A percentile compares a stretch with the other conserved stretches of the same genome.
Conservation (phyloP, 2,329 filamentous ascomycete species). For the Rhexocercosporidium sp. region DNA sequence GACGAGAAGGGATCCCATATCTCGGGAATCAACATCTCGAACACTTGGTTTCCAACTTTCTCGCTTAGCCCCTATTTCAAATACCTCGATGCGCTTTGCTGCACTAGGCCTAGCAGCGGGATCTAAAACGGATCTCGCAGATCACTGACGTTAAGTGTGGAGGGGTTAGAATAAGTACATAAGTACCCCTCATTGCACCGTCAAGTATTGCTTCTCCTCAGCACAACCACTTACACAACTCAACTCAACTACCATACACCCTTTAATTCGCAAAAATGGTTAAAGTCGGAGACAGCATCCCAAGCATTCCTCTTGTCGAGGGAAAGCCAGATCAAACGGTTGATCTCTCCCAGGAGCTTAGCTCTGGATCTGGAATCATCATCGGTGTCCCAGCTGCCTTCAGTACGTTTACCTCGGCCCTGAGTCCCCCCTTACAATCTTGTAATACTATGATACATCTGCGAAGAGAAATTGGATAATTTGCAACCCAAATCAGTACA, state of each 20-base stretch:
- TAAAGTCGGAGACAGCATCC: conserved; percentile 79
- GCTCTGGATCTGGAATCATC: conserved; percentile 75
- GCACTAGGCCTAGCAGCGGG: conserved; percentile 3
- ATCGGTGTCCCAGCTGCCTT: conserved; percentile 86
- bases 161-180: conserved; percentile 3
- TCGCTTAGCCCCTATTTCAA: conserved; percentile 13
- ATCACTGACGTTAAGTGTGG: conserved; percentile 9
- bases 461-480: background rate
- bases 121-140: conserved; percentile 7
- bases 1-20: background rate
- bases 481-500: background rate
- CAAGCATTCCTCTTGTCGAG: conserved; percentile 78
- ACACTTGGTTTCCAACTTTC: background rate
- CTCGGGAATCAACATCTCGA: background rate
- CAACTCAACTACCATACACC: background rate
- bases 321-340: conserved; percentile 88
- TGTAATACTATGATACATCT: background rate
- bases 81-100: background rate
- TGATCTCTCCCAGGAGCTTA: conserved; percentile 76
- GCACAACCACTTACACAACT: background rate
- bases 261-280: conserved; percentile 52
- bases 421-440: background rate
- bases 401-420: conserved; percentile 49
- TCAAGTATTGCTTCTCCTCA: background rate
- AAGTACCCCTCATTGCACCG: conserved; percentile 16